Base-by-base conservation (phyloP, 2,329 filamentous ascomycete species). In the Colletotrichum sp. region DNA sequence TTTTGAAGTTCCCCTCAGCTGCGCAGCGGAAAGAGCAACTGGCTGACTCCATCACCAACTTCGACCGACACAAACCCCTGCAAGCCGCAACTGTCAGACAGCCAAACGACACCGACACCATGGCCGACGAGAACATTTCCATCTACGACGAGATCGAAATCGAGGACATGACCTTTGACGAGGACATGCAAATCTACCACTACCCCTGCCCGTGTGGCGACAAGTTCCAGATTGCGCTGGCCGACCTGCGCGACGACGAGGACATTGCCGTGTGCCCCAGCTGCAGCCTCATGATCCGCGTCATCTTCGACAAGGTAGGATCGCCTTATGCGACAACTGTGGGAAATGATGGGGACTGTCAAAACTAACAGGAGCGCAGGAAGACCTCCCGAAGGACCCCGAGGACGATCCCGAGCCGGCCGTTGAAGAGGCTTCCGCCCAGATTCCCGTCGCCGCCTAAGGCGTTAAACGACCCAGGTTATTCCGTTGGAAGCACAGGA, bases 131-230 rank as follows among this genome's bases (percentile, higher is more conserved):
- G 76, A 88, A 90, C 67, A 84, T 93, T 71, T 92, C 93, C 78
- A 94, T 98, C 82, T 98, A 98, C 87, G 96, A 98, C 81, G 96
- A 98, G 85, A 96, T 98, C 84, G 96, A 98, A 83, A 98, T 98
- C 86, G 96, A 98, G 84, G 97, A 99, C 85, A 98, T 98, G 95
- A 97, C 94, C 80, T 98, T 91, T 83, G 95, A 98, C 84, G 86
- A 92, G 61, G 88, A 89, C 6, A 90, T 95, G 54, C 93, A 98
- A 83, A 93, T 98, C 78, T 99, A 98, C 87, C 94, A 96, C 85
- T 98, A 98, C 83, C 97, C 97, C 16, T 99, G 97, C 83, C 97
- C 97, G 2, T 99, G 97, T 85, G 97, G 97, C 86, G 97, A 99
- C 86, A 91, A 94, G 74, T 99, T 99, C 86, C 94, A 98, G 86